Base-by-base conservation (phyloP, 176 grass and related monocot species). In the Otatea glauca region DNA sequence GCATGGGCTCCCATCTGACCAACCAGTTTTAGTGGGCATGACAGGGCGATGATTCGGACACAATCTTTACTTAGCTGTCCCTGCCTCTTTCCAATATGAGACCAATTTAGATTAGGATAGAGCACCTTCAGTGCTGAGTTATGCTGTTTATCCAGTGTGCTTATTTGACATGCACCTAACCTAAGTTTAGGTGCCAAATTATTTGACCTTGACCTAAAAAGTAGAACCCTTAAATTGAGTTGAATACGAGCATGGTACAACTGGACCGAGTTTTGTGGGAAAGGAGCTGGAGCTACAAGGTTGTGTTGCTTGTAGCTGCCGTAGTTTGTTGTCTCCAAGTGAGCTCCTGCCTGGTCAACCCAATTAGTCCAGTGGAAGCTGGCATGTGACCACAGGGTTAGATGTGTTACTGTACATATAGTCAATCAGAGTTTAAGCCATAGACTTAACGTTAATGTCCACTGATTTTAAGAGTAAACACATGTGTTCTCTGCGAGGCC, bases 61-160 rank as follows among this genome's bases (percentile, higher is more conserved):
- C 88, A 23, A 90, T 90, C 83, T 90, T 72, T 65, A 13, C 49
- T 54, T 27, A 82, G 65, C 83, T 82, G 83, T 82, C 78, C 67
- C 24, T 56, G 55, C 81, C 82, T 82, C 45, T 47, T 35, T 65
- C 78, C 34, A 74, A 5, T 27, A 24, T 70, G 78, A 59, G 77
- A 81, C 56, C 63, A 11, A 9, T 54, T 76, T 6, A 27, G 77
- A 66, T 47, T 82, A 86, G 77, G 65, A 77, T 89, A 77, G 38
- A 72, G 11, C 25, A 1, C 34, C 25, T 48, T 75, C 47, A 64
- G 34, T 69, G 6, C 43, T 17, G 77, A 79, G 61, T 53, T 81
- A 37, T 81, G 76, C 63, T 54, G 43, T 54, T 13, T 70, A 76
- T 70, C 51, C 61, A 78, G 60, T 20, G 64, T 25, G 71, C 58